These are phyloP conservation scores for Protoeuglena noctilucae DNA, from an alignment of 139 green algal species.

Conservation along the genomic window DNA sequence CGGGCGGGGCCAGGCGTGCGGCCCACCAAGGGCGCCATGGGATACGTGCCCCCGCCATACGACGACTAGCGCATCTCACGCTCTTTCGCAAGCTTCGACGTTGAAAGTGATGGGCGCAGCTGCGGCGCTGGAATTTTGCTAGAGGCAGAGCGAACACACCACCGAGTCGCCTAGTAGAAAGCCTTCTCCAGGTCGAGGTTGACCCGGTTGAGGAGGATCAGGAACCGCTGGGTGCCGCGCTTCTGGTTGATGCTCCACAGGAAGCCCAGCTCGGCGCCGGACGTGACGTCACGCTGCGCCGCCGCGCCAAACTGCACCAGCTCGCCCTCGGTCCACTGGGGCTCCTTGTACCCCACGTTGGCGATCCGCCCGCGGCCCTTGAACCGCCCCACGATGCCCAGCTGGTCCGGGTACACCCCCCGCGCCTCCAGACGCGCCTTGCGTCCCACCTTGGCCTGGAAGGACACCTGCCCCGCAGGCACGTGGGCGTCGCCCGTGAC, in stretches of 20 bases:
- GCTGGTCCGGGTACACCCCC: slow-evolving; percentile 60
- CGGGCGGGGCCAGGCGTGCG: no score
- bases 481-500: slow-evolving; percentile 82
- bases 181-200: no score
- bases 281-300: slow-evolving; percentile 6
- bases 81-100: no score
- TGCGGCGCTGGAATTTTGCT: no score
- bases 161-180: no score
- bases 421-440: slow-evolving; percentile 8
- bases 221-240: slow-evolving; percentile 5
- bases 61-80: no score
- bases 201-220: slow-evolving; percentile 8
- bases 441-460: slow-evolving; percentile 45
- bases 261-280: slow-evolving; percentile 67
- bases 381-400: slow-evolving; percentile 61
- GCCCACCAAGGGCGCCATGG: no score
- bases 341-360: slow-evolving; percentile 35
- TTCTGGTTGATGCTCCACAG: slow-evolving; percentile 56
- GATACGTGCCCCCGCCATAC: no score
- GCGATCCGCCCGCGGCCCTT: slow-evolving; percentile 68
- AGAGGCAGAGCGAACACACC: no score
- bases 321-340: slow-evolving; percentile 79
- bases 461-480: slow-evolving; percentile 58
- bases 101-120: no score
- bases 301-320: slow-evolving; percentile 53